Evolutionary conservation across 192 early-diverging fungal species (phyloP).

Genomic region (Coemansia sp.): DNA sequence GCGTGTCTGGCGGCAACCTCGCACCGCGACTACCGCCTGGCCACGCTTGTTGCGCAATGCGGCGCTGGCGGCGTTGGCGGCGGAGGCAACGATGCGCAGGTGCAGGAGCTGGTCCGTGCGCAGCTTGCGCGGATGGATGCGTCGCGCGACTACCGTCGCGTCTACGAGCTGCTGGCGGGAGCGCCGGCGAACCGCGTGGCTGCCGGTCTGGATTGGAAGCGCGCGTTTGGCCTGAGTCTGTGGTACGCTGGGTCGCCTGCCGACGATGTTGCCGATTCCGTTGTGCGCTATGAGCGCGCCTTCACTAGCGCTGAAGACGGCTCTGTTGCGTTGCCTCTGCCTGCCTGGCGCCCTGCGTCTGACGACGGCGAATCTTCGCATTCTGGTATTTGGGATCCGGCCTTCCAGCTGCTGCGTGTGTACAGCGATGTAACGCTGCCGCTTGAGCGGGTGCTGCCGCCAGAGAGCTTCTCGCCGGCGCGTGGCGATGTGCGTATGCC

Average conservation of each 20-base stretch:
- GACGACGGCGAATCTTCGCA: conserved; percentile 8
- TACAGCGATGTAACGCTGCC: conserved; percentile 51
- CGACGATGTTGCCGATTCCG: conserved; percentile 24
- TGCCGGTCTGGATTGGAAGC: conserved; percentile 64
- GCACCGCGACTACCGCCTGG: conserved; percentile 68
- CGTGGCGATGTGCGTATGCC: conserved; percentile 67
- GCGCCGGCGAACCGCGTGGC: conserved; percentile 31
- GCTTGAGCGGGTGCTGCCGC: conserved; percentile 63
- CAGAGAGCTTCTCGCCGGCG: conserved; percentile 59
- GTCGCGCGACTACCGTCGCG: conserved; percentile 48
- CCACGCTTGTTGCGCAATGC: conserved; percentile 74
- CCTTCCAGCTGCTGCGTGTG: conserved; percentile 76
- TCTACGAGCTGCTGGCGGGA: conserved; percentile 63
- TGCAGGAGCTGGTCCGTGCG: conserved; percentile 33
- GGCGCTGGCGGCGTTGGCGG: conserved; percentile 56
- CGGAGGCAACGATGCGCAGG: conserved; percentile 51
- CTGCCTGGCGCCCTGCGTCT: conserved; percentile 28
- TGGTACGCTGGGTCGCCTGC: conserved; percentile 61
- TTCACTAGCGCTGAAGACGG: not conserved
- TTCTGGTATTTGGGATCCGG: conserved; percentile 57
- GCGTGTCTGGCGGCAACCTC: conserved; percentile 68
- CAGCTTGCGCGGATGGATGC: conserved; percentile 25
- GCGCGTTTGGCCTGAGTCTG: conserved; percentile 61
- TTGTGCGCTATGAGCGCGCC: conserved; percentile 15
- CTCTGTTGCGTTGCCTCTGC: conserved; percentile 36